These are phyloP conservation scores for Populus euphratica DNA, from an alignment of 345 rosid species.

Conservation along the genomic window DNA sequence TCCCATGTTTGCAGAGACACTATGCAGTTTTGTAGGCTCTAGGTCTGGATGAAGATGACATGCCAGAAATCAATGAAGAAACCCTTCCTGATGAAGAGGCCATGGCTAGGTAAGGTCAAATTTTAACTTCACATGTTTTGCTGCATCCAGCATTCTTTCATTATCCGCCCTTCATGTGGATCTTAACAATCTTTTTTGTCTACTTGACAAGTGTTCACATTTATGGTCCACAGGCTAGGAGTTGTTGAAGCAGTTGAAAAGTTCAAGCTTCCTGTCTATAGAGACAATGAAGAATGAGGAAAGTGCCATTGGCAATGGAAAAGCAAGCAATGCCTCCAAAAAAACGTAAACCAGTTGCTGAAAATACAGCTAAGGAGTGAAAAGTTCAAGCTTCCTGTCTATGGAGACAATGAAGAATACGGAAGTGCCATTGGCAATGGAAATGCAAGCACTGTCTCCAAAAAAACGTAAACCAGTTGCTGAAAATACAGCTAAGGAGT, in stretches of 20 bases:
- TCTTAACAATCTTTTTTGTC: not conserved
- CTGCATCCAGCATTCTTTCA: not conserved
- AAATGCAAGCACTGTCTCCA: too few species aligned
- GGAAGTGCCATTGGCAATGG: constrained; percentile 28
- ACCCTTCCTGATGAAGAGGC: constrained; percentile 90
- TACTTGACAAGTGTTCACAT: not conserved
- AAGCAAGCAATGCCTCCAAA: too few species aligned
- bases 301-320: constrained; percentile 16
- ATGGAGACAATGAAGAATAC: constrained; percentile 62
- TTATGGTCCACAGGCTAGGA: constrained; percentile 46
- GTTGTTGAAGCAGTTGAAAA: constrained; percentile 38
- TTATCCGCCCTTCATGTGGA: not conserved
- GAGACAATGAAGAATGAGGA: constrained; percentile 62
- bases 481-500: constrained; percentile 16
- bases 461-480: too few species aligned
- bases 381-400: constrained; percentile 64
- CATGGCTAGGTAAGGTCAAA: not conserved
- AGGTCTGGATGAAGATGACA: constrained; percentile 77
- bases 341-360: too few species aligned
- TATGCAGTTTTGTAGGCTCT: constrained; percentile 76
- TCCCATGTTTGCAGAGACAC: constrained; percentile 88
- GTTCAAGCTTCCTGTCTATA: constrained; percentile 70
- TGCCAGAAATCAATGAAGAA: constrained; percentile 67
- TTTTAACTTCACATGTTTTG: too few species aligned
- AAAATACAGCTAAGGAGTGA: constrained; percentile 16